Conservation (phyloP, 805 yeast species). For the Saccharomycopsis fodiens region DNA sequence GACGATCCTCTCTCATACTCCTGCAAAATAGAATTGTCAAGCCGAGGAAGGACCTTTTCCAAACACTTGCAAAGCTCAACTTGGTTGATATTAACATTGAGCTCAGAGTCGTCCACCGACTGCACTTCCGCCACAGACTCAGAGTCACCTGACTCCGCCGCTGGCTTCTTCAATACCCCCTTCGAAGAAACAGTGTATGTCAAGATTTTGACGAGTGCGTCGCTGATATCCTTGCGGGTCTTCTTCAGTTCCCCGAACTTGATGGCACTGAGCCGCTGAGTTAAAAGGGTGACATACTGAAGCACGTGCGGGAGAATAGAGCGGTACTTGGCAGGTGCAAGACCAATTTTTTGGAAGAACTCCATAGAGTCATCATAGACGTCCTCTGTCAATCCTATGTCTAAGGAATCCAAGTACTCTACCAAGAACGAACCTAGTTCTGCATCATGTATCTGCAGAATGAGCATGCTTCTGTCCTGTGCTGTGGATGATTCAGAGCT, state of each 20-base stretch:
- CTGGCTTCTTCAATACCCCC: constrained; percentile 16
- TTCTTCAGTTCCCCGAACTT: constrained; percentile 57
- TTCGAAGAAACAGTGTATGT: constrained; percentile 27
- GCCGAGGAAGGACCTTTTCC: constrained; percentile 31
- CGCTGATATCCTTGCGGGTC: constrained; percentile 47
- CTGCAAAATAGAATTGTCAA: constrained; percentile 34
- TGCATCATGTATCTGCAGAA: constrained; percentile 37
- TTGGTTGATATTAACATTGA: constrained; percentile 24
- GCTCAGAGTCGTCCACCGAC: background rate
- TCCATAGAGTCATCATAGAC: constrained; percentile 52
- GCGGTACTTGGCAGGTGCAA: constrained; percentile 41
- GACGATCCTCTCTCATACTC: constrained; percentile 57
- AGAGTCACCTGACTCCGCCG: background rate
- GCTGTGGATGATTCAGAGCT: constrained; percentile 26
- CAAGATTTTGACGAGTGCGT: constrained; percentile 27
- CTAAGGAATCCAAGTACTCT: constrained; percentile 56
- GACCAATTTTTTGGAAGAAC: constrained; percentile 53
- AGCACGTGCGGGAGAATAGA: constrained; percentile 46
- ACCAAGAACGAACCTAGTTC: constrained; percentile 47
- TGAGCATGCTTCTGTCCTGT: constrained; percentile 36
- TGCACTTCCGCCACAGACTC: background rate
- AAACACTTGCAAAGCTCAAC: constrained; percentile 41
- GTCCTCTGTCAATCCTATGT: constrained; percentile 72
- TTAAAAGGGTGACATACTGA: constrained; percentile 42
- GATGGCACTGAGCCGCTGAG: constrained; percentile 47